Base-by-base conservation (phyloP, 495 filamentous ascomycete species). In the Penicillium canariense region DNA sequence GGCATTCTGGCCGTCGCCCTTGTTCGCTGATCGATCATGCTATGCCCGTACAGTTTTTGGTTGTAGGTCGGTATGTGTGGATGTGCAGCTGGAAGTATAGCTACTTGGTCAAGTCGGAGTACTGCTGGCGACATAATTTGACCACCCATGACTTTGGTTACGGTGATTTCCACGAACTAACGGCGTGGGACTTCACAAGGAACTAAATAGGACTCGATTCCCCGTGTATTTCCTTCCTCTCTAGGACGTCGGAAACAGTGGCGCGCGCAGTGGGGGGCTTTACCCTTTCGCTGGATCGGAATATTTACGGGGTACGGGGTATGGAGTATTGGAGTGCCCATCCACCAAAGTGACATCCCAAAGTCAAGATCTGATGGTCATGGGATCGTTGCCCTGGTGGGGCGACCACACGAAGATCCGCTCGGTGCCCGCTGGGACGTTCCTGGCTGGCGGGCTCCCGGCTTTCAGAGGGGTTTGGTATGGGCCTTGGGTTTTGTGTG, bases 321-420 rank as follows among this genome's bases (percentile, higher is more conserved):
- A n/a, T n/a, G n/a, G n/a, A n/a, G n/a, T n/a, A n/a, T n/a, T n/a
- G n/a, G n/a, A n/a, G n/a, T n/a, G n/a, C n/a, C n/a, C n/a, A 14
- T 25, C 38, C 38, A 22, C 20, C 50, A 36, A 56, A n/a, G n/a
- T 43, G 50, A 52, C 40, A 47, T 48, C 38, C 20, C 5, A 25
- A 14, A 5, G 30, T 39, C 48, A 48, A 51, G 53, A 64, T 61
- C 56, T 55, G 60, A 54, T 45, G 60, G 60, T 66, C 63, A 66
- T 66, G 63, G 60, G 63, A 61, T 50, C 27, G 6, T 23, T 50
- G 26, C 39, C 32, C 28, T 51, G 42, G 46, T 55, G 52, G 52
- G 43, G 20, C 43, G 38, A 23, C 38, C 38, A 42, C 38, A 23
- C 38, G 38, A 22, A 42, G 38, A 42, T 25, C 38, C 38, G 38